Evolutionary conservation across 306 rosid genomes (phyloP).

Genomic region (Betula pendula): DNA sequence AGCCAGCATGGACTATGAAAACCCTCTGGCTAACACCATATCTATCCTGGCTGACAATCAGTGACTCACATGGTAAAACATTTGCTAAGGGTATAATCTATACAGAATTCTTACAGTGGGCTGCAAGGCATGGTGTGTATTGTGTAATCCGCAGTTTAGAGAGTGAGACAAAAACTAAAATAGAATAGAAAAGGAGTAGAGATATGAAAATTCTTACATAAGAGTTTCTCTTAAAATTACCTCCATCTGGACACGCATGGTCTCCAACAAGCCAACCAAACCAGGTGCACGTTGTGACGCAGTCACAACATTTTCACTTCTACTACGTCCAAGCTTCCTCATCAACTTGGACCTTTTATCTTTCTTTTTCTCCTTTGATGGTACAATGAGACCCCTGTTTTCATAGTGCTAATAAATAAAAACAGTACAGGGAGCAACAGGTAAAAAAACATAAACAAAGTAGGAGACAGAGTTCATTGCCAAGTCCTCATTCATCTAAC

Average conservation of each 20-base stretch:
- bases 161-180: background rate
- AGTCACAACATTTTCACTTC: slow-evolving; percentile 67
- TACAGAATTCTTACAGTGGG: too few relatives aligned
- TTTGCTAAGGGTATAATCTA: too few relatives aligned
- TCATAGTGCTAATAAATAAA: slow-evolving; percentile 4
- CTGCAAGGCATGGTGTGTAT: background rate
- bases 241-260: slow-evolving; percentile 99
- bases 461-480: slow-evolving; percentile 8
- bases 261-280: slow-evolving; percentile 87
- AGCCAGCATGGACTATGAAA: background rate
- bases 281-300: slow-evolving; percentile 84
- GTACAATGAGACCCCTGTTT: slow-evolving; percentile 91
- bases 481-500: slow-evolving; percentile 15
- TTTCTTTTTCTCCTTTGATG: slow-evolving; percentile 92
- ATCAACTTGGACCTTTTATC: slow-evolving; percentile 81
- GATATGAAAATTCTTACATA: background rate
- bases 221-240: slow-evolving; percentile 35
- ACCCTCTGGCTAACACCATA: background rate
- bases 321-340: slow-evolving; percentile 96
- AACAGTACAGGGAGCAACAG: slow-evolving; percentile 8
- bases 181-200: background rate
- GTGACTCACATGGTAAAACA: background rate
- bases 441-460: background rate
- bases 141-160: background rate
- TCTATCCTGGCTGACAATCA: background rate